Evolutionary conservation across 768 basidiomycete species (phyloP), one percentile per base, ranked within the genome.

Genomic region (Suillus subluteus): DNA sequence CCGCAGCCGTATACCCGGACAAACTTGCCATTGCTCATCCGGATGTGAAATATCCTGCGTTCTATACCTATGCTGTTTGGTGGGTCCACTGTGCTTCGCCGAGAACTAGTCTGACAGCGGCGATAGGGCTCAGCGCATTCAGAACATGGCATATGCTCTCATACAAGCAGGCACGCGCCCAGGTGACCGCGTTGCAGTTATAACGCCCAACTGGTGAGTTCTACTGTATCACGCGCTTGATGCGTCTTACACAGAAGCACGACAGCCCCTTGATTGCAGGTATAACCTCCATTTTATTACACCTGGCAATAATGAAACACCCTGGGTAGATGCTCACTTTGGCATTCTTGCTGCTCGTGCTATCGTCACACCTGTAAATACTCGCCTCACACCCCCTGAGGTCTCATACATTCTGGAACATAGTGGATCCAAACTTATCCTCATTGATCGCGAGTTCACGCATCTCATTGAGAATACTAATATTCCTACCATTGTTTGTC

Each of bases 91-190:
- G 4, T 48, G 18, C 38, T 30, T 56, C 11, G 37, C 30, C 59
- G 18, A 32, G 26, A 43, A 62, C 11, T 41, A 61, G 59, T 32
- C 21, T 56, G 52, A 40, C 23, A 66, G 6, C 9, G 15, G 4
- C 44, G 15, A 2, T 66, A 95, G 94, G 93, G 84, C 93, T 1
- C 93, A 94, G 68, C 87, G 95, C 26, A 81, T 93, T 55, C 92
- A 94, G 78, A 94, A 96, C 71, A 78, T 96, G 38, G 91, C 93
- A 8, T 96, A 96, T 75, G 95, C 91, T 4, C 78, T 96, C 61
- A 84, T 90, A 38, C 82, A 86, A 56, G 81, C 81, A 8, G 94
- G 92, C 3, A 87, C 96, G 21, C 76, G 79, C 65, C 89, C 91
- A 4, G 93, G 92, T 3, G 94, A 96, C 65, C 85, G 91, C 30